Evolutionary conservation across 176 grass and related monocot species (phyloP), one percentile per base, ranked within the genome.

Genomic region (Carex kokanica): DNA sequence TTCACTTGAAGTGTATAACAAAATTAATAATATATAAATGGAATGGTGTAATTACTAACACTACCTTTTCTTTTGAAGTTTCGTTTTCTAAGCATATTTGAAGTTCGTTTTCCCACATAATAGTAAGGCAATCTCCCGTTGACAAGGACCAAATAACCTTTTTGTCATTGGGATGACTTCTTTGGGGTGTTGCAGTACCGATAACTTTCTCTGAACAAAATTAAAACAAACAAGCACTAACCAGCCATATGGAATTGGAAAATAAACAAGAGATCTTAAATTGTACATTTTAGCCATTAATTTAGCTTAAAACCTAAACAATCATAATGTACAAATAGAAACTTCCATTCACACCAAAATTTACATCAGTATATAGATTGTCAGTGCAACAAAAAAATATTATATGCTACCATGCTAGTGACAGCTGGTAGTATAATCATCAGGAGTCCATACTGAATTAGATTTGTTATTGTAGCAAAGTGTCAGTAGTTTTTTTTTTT

Each of bases 201-300:
- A 93, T 78, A 60, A 98, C 41, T 78, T 94, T 98, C 32, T 91
- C 95, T 98, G 84, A 16, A 93, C 25, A 82, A 91, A 75, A 74
- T 24, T 66, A 71, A 27, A 67, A 91, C 60, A 89, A 65, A 25
- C 60, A 11, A 90, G 65, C 64, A 71, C 29, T 45, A 18, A 55
- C 38, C 3, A 75, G 45, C 5, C 27, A 49, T 75, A 29, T 27
- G 47, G 21, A 29, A 29, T 54, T 75, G 47, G n/a, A 74, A 53
- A 75, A 54, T 27, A 23, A 74, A 24, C 45, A 75, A n/a, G 21
- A 75, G 8, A 72, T 47, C n/a, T 49, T 72, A 49, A 47, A 72
- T 21, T 72, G 8, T 47, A 13, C 2, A 72, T 40, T 72, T 72
- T 20, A 21, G 67, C 67, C 7, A 47, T 49, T 75, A 52, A 55